Base-by-base conservation (phyloP, 2,329 filamentous ascomycete genomes). In the Mollisiaceae sp. region DNA sequence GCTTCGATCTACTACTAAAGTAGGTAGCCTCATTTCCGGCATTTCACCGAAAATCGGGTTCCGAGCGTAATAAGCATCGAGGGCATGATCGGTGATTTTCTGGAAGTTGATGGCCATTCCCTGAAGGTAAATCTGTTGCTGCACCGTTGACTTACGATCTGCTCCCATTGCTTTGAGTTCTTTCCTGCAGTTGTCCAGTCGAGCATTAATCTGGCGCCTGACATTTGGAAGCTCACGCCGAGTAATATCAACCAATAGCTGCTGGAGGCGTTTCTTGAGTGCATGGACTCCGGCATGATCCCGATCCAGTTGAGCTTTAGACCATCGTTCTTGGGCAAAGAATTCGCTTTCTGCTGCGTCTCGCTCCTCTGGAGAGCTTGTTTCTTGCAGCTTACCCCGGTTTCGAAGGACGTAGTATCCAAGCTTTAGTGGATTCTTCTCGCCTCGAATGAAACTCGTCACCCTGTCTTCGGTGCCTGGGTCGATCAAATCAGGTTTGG, bases 401-500 rank as follows among this genome's bases (percentile, higher is more conserved):
- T 55, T 55, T 35, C 50, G 50, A 5, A 55, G 12, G 1, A 32
- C 3, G 57, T 47, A 27, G n/a, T 27, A 60, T 32, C 57, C 57
- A 2, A 60, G 39, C 11, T 12, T 18, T 12, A 60, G 15, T 3
- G 22, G n/a, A 35, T 60, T 9, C 32, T 20, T 15, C 41, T 15
- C 4, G 2, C 57, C 57, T 45, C 60, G 38, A 11, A 70, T 45
- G n/a, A 70, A 62, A 24, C 47, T 50, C 15, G 67, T 50, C n/a
- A 70, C 64, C 1, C 81, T 75, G 0, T 77, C 77, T 0, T 76
- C 71, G 27, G 80, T 75, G 0, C 75, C 80, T 0, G 77, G 76
- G 0, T 72, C 64, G 0, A 83, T 81, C 0, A 89, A 73, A 59
- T 90, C 87, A 0, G 85, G 82, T 67, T 89, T 89, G 0, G 86